Evolutionary conservation across 2,329 filamentous ascomycete genomes (phyloP), one percentile per base, ranked within the genome.

Genomic region (Xylariaceae sp.): DNA sequence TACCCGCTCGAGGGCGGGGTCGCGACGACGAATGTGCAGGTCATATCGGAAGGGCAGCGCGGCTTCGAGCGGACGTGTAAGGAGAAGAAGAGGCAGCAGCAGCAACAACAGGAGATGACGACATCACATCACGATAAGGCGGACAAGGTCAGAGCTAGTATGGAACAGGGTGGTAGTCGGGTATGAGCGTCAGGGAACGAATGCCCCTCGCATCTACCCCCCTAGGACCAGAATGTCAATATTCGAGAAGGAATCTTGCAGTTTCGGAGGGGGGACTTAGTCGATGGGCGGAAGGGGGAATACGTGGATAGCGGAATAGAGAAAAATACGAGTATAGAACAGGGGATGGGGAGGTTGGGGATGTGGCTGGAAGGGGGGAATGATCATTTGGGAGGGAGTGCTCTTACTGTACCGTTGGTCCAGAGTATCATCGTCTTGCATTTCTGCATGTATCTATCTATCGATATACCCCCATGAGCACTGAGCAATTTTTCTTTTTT

Each of bases 41-140:
- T 71, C 53, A 58, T 62, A 59, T 70, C 68, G 44, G 66, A 68
- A 13, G 68, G 68, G 10, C 66, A 64, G 59, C 55, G 58, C 18
- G 68, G 67, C n/a, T 71, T 68, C 55, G 57, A 67, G 61, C 56
- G 65, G 51, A 61, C 67, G 11, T 41, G 37, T 13, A 41, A 41
- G 37, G 37, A 41, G 37, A 9, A 30, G 23, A 30, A 5, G 23
- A 30, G 23, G 23, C 23, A 30, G 23, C 23, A 41, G 9, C 63
- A 66, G 37, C 37, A 41, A 2, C 63, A 66, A 11, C 57, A 69
- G 48, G 59, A 59, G 13, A 34, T 30, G 6, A 0, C 53, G 50
- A 49, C 51, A 10, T 17, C 23, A 13, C 37, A 30, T 11, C 34
- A 9, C 8, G 51, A 58, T 3, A 64, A 53, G 55, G 30, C 41